Percentiles rank a stretch among this genome's conserved stretches.
These are phyloP conservation scores for Suhomyces sp. DNA, from an alignment of 805 yeast species.

Conservation along the genomic window DNA sequence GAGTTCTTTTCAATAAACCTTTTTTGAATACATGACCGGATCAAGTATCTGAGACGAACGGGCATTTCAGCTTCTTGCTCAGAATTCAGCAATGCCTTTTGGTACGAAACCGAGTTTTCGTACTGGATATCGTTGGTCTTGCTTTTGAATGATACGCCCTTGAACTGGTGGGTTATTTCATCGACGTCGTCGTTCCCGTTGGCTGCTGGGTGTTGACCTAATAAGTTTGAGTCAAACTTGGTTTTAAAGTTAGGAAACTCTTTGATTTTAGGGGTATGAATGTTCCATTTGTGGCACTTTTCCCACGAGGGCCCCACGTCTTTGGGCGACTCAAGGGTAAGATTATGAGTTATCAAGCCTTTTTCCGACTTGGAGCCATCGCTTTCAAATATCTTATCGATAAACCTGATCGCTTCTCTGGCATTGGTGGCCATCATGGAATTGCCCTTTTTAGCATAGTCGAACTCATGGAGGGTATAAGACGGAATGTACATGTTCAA, in stretches of 20 bases:
- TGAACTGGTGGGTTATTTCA: conserved; percentile 2
- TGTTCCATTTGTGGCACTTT: conserved; percentile 43
- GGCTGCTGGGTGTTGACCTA: conserved; percentile 12
- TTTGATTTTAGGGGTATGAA: conserved; percentile 42
- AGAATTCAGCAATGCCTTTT: conserved; percentile 21
- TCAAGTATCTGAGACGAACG: conserved; percentile 47
- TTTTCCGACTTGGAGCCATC: conserved; percentile 11
- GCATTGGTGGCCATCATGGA: conserved; percentile 62
- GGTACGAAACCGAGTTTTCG: conserved; percentile 25
- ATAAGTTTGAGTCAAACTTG: conserved; percentile 27
- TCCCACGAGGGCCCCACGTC: conserved; percentile 53
- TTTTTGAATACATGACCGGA: conserved; percentile 59
- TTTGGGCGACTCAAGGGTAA: conserved; percentile 38
- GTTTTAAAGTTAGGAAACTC: conserved; percentile 50
- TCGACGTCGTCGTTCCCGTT: conserved; percentile 1
- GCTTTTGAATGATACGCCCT: conserved; percentile 2
- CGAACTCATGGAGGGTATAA: conserved; percentile 32
- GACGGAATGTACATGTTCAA: conserved; percentile 50
- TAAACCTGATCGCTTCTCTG: conserved; percentile 58
- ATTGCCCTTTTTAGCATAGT: conserved; percentile 37
- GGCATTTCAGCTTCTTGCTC: conserved; percentile 48
- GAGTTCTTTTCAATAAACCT: conserved; percentile 40
- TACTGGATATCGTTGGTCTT: conserved; percentile 24
- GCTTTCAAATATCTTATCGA: conserved; percentile 44
- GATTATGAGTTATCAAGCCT: conserved; percentile 12